Conservation (phyloP, 2,329 filamentous ascomycete genomes). For the Mollisia scopiformis region DNA sequence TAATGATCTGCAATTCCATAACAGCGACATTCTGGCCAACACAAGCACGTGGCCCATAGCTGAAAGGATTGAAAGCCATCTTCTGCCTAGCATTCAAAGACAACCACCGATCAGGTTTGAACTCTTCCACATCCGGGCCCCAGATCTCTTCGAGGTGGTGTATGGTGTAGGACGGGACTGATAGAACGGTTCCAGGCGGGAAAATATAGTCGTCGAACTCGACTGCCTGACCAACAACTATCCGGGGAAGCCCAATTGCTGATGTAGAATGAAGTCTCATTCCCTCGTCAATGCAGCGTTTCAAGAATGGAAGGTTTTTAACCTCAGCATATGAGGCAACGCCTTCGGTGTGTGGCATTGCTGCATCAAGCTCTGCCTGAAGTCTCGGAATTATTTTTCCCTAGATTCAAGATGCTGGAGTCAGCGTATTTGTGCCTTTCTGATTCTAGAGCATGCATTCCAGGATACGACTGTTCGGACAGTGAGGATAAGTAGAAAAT, state of each 20-base stretch:
- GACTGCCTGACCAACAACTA: slow-evolving; percentile 63
- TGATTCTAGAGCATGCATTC: too few species aligned
- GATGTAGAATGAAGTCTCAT: slow-evolving; percentile 87
- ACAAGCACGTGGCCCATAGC: slow-evolving; percentile 68
- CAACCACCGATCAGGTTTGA: slow-evolving; percentile 75
- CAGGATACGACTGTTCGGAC: too few species aligned
- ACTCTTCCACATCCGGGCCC: slow-evolving; percentile 71
- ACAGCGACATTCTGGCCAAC: slow-evolving; percentile 84
- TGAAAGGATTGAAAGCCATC: slow-evolving; percentile 76
- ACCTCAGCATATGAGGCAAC: slow-evolving; percentile 76
- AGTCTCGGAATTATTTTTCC: slow-evolving; percentile 75
- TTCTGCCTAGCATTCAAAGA: slow-evolving; percentile 66
- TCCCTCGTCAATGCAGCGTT: slow-evolving; percentile 78
- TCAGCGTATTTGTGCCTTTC: too few species aligned
- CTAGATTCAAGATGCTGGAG: too few species aligned
- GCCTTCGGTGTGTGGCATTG: slow-evolving; percentile 59
- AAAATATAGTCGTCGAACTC: slow-evolving; percentile 71
- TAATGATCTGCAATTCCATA: slow-evolving; percentile 85
- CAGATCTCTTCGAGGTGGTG: slow-evolving; percentile 77
- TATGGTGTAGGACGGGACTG: slow-evolving; percentile 80
- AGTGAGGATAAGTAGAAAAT: too few species aligned
- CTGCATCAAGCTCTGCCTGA: slow-evolving; percentile 74
- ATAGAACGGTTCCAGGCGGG: slow-evolving; percentile 73
- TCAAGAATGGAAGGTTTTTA: slow-evolving; percentile 75
- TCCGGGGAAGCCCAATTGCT: slow-evolving; percentile 79